Evolutionary conservation across 352 stramenopile species (phyloP), one percentile per base, ranked within the genome.

Genomic region (Globisporangium paddicum): DNA sequence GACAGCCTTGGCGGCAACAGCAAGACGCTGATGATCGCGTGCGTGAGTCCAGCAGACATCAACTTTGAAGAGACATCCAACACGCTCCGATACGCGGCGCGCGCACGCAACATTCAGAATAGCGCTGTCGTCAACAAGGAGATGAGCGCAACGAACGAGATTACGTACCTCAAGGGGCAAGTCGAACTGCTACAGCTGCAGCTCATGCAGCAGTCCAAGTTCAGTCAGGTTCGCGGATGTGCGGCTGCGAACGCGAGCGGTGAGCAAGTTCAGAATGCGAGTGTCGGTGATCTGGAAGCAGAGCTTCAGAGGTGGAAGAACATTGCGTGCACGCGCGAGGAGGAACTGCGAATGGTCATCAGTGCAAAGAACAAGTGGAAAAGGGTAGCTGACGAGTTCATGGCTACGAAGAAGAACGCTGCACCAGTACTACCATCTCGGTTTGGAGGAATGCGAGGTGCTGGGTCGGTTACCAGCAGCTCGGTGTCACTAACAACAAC

Each of bases 101-200:
- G 97, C 21, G 95, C 98, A 5, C 98, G 98, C 46, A 98, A 98
- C 55, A 99, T 99, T 66, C 95, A 99, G 64, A 99, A 99, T 71
- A 89, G 93, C 59, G 95, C 97, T 1, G 84, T 98, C 54, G 90
- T 99, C 37, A 99, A 99, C 70, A 92, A 98, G 62, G 94, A 98
- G 60, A 76, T 90, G 21, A 98, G 96, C 55, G 85, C 95, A 23
- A 82, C 92, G 30, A 97, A 69, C 50, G 73, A 87, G 59, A 59
- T 91, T 10, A 34, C 38, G 5, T 78, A 73, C 38, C 66, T 93
- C 8, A 88, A 87, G 51, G 77, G 86, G 55, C 79, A 93, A 60
- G 47, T 93, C 19, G 79, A 83, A 47, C 58, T 89, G 34, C 52
- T 89, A 34, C 72, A 89, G 45, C 55, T 87, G 11, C 76, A 90